Conservation (phyloP, 2,329 filamentous ascomycete genomes). For the Elsinoe fawcettii region DNA sequence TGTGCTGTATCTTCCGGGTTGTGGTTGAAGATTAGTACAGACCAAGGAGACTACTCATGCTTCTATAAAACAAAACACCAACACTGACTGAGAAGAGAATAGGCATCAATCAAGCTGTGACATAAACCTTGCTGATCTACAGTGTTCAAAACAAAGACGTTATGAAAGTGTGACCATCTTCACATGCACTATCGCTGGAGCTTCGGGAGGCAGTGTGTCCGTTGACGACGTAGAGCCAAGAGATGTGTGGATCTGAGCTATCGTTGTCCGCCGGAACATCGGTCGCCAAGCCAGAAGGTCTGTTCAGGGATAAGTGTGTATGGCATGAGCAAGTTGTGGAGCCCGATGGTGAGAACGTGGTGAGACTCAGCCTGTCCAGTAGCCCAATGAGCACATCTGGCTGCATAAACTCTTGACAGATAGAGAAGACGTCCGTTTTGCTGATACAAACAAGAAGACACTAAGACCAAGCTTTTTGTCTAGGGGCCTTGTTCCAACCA, state of each 20-base stretch:
- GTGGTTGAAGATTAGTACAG: too few relatives aligned
- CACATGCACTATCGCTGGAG: not conserved
- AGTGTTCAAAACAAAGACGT: not conserved
- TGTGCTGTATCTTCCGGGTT: not conserved
- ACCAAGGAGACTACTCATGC: not conserved
- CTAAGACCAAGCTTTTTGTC: not conserved
- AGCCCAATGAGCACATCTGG: not conserved
- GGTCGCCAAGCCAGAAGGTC: not conserved
- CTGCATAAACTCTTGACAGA: not conserved
- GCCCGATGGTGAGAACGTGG: not conserved
- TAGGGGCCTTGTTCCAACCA: not conserved
- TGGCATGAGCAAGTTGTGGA: constrained; percentile 1
- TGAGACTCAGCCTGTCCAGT: not conserved
- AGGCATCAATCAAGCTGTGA: constrained; percentile 5
- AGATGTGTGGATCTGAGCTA: not conserved
- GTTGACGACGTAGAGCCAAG: not conserved
- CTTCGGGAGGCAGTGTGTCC: not conserved
- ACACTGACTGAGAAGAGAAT: not conserved
- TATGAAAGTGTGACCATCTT: not conserved
- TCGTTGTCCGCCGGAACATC: not conserved
- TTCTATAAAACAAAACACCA: not conserved
- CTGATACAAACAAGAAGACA: not conserved
- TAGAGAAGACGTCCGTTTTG: not conserved
- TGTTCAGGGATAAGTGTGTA: not conserved
- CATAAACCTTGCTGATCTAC: constrained; percentile 4